phyloP scores from a whole-genome alignment of 176 grass and related monocot genomes.

The Carex cristatella region DNA sequence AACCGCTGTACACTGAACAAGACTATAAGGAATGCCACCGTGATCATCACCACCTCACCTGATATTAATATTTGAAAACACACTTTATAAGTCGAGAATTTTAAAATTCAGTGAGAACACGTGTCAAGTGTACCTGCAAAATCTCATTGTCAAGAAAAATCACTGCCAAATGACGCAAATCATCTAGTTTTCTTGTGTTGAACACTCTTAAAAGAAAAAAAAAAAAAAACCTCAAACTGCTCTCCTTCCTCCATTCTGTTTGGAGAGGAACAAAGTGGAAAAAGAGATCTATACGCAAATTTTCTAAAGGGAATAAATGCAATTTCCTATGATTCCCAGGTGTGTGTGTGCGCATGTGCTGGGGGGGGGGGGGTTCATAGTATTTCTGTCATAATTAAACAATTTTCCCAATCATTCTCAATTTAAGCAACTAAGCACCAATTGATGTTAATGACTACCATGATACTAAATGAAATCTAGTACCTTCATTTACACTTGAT shows the following conservation, averaged over 20 bases:
- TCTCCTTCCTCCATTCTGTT: background rate
- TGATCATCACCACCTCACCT: constrained; percentile 98
- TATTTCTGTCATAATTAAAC: too few species aligned
- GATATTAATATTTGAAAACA: background rate
- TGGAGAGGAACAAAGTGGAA: background rate
- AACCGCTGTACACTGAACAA: constrained; percentile 89
- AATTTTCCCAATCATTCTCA: background rate
- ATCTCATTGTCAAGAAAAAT: background rate
- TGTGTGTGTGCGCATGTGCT: too few species aligned
- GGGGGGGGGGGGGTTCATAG: background rate
- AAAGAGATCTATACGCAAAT: background rate
- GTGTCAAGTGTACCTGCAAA: background rate
- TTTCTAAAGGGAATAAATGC: background rate
- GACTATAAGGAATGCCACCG: constrained; percentile 69
- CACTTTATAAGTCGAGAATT: background rate
- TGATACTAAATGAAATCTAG: constrained; percentile 9
- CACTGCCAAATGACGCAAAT: background rate
- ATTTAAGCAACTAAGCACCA: background rate
- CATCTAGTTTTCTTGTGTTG: background rate
- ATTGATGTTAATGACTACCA: background rate
- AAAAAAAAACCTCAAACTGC: background rate
- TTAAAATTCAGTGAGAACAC: background rate
- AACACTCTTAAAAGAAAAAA: background rate
- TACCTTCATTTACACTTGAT: constrained; percentile 89
- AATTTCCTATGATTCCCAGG: background rate